Base-by-base conservation (phyloP, 768 basidiomycete genomes). In the Hortiboletus flavorubellus region DNA sequence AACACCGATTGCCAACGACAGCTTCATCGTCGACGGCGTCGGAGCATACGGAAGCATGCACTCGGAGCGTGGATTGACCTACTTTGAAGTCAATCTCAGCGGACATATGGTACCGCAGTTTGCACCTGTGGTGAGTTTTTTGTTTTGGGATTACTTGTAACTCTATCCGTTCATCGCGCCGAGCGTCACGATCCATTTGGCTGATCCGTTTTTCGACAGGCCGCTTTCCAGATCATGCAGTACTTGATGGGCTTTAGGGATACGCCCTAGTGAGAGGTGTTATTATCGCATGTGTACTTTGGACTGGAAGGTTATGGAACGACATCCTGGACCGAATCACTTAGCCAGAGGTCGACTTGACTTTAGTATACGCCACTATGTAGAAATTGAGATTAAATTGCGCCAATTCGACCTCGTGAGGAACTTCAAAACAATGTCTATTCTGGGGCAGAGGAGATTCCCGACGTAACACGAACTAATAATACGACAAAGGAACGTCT, bases 91-190 rank as follows among this genome's bases (percentile, higher is more conserved):
- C 21, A 75, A 61, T 23, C 76, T 88, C 8, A 84, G 83, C 59
- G 89, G 88, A 16, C 88, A 91, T 59, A 89, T 90, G 87, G 69
- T 89, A 3, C 86, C 86, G 5, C 82, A 85, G 70, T 87, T 81
- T 66, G 80, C 84, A 16, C 86, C 86, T 2, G 66, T 71, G 63
- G 85, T 83, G 61, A 65, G 82, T 26, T 26, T 31, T 14, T 34
- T 34, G 15, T 23, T 23, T 7, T 12, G 34, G 15, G 8, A n/a
- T n/a, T n/a, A 10, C 21, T 33, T 46, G 18, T 21, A 21, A 21
- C 4, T 2, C 23, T 3, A 33, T 9, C 31, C 38, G 30, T 15
- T 23, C 12, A 16, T 34, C n/a, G 42, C 33, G 33, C 12, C 33
- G 33, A 14, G 21, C 21, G 21, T 21, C 21, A 21, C 21, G 21